phyloP scores from a whole-genome alignment of 257 asterid genomes.

The Mentha longifolia region DNA sequence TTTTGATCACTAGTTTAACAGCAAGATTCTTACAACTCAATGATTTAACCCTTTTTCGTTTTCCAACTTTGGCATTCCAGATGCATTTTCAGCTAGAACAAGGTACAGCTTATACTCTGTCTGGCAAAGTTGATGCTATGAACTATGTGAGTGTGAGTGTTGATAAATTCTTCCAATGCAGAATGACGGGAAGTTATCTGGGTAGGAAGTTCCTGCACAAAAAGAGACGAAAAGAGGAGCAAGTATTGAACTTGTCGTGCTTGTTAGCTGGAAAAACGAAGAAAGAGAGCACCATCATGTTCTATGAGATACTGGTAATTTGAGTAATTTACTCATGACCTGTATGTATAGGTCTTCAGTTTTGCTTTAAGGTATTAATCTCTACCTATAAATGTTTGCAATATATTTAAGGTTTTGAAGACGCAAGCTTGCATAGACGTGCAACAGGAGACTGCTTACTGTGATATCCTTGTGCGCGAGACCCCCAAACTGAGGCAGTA shows the following conservation, averaged over 20 bases:
- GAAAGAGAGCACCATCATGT: conserved; percentile 66
- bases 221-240: conserved; percentile 46
- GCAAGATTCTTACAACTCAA: not conserved
- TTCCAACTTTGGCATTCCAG: conserved; percentile 46
- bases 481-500: conserved; percentile 46
- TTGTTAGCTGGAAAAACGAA: conserved; percentile 56
- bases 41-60: conserved; percentile 11
- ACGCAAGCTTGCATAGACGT: conserved; percentile 58
- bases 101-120: conserved; percentile 49
- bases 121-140: not conserved
- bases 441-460: conserved; percentile 62
- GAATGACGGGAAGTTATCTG: conserved; percentile 55
- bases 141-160: not conserved
- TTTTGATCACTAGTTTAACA: conserved; percentile 5
- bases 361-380: not conserved
- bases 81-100: conserved; percentile 54
- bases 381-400: not conserved
- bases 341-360: not conserved
- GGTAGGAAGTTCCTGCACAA: conserved; percentile 43
- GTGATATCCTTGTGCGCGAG: conserved; percentile 53
- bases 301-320: conserved; percentile 83
- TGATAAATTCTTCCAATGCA: conserved; percentile 35
- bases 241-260: conserved; percentile 46
- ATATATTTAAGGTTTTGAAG: conserved; percentile 63
- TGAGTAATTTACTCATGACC: not conserved